Conservation (phyloP, 2,329 filamentous ascomycete genomes). For the Knoxdaviesia proteae region DNA sequence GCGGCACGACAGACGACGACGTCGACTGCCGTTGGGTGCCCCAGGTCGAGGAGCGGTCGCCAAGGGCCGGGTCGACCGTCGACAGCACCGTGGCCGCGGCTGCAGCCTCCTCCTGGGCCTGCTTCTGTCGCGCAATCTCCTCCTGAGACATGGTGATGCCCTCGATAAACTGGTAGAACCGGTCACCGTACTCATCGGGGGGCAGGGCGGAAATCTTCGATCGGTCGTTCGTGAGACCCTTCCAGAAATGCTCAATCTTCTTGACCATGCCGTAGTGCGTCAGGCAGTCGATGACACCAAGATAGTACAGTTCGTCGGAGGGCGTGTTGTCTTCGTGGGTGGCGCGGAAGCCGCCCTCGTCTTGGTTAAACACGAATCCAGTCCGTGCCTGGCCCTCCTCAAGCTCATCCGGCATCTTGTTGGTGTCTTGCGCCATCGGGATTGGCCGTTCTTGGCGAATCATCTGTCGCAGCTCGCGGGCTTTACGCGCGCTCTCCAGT, state of each 20-base stretch:
- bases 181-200: slow-evolving; percentile 76
- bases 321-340: slow-evolving; percentile 75
- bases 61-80: slow-evolving; percentile 12
- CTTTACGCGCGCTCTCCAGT: slow-evolving; percentile 76
- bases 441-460: slow-evolving; percentile 84
- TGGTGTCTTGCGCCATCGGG: slow-evolving; percentile 67
- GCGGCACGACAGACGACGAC: slow-evolving; percentile 15
- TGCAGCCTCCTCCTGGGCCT: slow-evolving; percentile 36
- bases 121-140: slow-evolving; percentile 43
- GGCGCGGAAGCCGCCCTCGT: slow-evolving; percentile 81
- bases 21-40: slow-evolving; percentile 12
- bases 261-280: slow-evolving; percentile 92
- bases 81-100: slow-evolving; percentile 12
- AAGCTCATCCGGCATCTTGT: slow-evolving; percentile 79
- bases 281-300: slow-evolving; percentile 94
- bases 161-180: slow-evolving; percentile 82
- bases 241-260: slow-evolving; percentile 91
- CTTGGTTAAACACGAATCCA: slow-evolving; percentile 70
- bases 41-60: slow-evolving; percentile 17
- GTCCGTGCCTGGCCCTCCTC: slow-evolving; percentile 50
- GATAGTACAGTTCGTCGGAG: slow-evolving; percentile 88
- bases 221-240: slow-evolving; percentile 67
- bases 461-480: slow-evolving; percentile 73
- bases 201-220: slow-evolving; percentile 83
- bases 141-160: slow-evolving; percentile 80